Base-by-base conservation (phyloP, 768 basidiomycete genomes). In the Lepiota venenata region DNA sequence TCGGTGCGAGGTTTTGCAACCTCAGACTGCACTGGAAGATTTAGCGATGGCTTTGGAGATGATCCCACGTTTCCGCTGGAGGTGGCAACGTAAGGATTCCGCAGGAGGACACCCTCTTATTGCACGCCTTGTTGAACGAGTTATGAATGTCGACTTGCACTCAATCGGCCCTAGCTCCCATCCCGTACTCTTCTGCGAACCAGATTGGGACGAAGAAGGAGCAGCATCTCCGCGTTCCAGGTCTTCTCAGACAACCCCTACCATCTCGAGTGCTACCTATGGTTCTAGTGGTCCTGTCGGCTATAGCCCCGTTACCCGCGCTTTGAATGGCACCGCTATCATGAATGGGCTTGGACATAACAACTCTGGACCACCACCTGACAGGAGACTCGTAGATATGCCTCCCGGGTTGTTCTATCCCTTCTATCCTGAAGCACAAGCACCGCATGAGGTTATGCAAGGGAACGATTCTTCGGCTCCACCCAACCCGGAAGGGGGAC, bases 21-120 rank as follows among this genome's bases (percentile, higher is more conserved):
- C 75, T 38, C 74, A 83, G 52, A 80, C 82, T 37, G 89, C 87
- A 37, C 72, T 89, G 25, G 87, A 92, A 68, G 91, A 93, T 62
- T 80, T 93, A 36, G 89, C 87, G 84, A 81, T 90, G 66, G 91
- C 91, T 25, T 82, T 93, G 18, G 87, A 92, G 66, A 88, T 92
- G 83, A 81, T 93, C 10, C 91, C 91, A 2, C 85, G 85, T 29
- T 88, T 93, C 80, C 84, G 91, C 47, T 93, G 91, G 91, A 84
- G 91, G 58, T 93, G 91, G 91, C 89, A 91, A 63, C 82, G 91
- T 49, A 91, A 87, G 66, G 91, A 93, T 63, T 69, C 82, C 51
- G 84, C 84, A 41, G 88, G 88, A 41, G 85, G 84, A 1, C 89
- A 91, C 61, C 91, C 91, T n/a, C 80, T 92, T 48, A 90, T 92